These are phyloP conservation scores for Apophysomyces ossiformis DNA, from an alignment of 371 early-diverging fungal species.

Conservation along the genomic window DNA sequence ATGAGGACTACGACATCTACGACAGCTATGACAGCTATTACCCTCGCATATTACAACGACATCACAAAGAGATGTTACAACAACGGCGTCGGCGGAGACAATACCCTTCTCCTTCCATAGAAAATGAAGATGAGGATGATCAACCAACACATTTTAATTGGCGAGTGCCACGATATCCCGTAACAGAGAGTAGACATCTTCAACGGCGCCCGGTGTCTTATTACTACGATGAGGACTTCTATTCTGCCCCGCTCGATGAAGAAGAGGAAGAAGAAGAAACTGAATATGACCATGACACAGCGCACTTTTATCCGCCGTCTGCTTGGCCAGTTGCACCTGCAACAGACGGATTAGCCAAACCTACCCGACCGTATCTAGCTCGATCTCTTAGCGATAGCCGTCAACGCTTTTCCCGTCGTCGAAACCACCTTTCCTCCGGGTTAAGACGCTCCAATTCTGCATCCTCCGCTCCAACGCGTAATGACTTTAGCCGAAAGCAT, in stretches of 20 bases:
- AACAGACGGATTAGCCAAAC: background rate
- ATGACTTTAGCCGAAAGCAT: background rate
- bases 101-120: background rate
- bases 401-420: background rate
- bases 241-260: background rate
- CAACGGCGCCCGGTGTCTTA: background rate
- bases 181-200: background rate
- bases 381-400: slow-evolving; percentile 1
- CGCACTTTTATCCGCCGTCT: background rate
- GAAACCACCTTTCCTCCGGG: background rate
- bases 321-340: background rate
- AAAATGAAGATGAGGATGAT: background rate
- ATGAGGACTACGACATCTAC: background rate
- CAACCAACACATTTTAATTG: background rate
- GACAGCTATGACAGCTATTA: background rate
- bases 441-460: background rate
- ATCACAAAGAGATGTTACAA: background rate
- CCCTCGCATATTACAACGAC: background rate
- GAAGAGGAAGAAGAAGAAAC: background rate
- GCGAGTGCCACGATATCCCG: background rate
- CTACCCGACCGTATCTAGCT: background rate
- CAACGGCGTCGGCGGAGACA: background rate
- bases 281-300: background rate
- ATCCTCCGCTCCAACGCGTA: background rate
- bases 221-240: background rate